A percentile compares a stretch with the other conserved stretches of the same genome.
These are phyloP conservation scores for Penicillium sp. DNA, from an alignment of 2,329 filamentous ascomycete genomes.

Conservation along the genomic window DNA sequence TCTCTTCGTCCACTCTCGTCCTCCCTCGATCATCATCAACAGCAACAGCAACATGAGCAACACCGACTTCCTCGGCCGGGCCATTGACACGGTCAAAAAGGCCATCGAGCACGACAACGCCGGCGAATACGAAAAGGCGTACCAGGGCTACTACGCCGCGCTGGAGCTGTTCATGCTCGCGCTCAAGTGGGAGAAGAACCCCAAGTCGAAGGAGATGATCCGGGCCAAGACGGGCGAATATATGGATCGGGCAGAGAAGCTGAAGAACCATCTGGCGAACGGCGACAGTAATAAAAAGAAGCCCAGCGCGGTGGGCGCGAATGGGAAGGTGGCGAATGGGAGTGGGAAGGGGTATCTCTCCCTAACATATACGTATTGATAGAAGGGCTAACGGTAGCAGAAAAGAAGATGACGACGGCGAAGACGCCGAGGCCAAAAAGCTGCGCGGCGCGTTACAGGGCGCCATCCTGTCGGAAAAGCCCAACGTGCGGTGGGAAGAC, in stretches of 20 bases:
- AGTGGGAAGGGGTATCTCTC: conserved; percentile 50
- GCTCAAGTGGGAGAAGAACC: conserved; percentile 99
- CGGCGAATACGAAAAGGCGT: conserved; percentile 95
- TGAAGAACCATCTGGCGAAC: conserved; percentile 83
- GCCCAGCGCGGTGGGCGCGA: conserved; percentile 49
- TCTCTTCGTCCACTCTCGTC: neutral
- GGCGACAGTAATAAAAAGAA: conserved; percentile 50
- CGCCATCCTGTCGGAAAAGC: conserved; percentile 90
- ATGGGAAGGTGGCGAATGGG: conserved; percentile 49
- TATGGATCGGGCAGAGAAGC: conserved; percentile 97
- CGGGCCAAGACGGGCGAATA: conserved; percentile 92
- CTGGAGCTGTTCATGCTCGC: conserved; percentile 98
- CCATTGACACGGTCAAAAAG: conserved; percentile 95
- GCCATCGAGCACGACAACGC: conserved; percentile 95
- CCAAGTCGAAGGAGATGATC: conserved; percentile 95
- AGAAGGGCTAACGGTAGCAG: no score
- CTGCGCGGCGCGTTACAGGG: conserved; percentile 84
- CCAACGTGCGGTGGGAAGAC: conserved; percentile 97
- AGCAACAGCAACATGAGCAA: conserved; percentile 71
- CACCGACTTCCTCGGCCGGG: conserved; percentile 93
- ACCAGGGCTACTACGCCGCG: conserved; percentile 90
- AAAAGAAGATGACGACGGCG: conserved; percentile 60
- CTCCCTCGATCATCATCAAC: neutral
- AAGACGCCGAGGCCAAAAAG: conserved; percentile 93
- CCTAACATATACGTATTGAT: no score